phyloP scores from a whole-genome alignment of 192 early-diverging fungal genomes.

The Coemansia sp. region DNA sequence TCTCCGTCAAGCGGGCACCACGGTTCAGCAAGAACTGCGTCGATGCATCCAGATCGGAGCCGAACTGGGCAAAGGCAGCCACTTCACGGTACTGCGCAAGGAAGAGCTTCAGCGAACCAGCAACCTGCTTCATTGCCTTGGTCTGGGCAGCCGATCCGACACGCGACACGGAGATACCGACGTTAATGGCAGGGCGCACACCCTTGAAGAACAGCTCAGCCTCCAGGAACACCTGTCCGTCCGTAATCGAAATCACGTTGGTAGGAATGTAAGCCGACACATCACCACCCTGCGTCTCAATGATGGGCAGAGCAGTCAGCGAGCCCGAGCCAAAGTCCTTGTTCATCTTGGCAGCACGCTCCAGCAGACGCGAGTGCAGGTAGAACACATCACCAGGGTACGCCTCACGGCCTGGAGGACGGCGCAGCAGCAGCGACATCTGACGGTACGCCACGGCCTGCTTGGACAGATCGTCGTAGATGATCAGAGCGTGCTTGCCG shows the following conservation, averaged over 20 bases:
- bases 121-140: slow-evolving; percentile 99
- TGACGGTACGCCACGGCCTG: slow-evolving; percentile 99
- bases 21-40: slow-evolving; percentile 99
- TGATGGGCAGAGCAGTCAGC: slow-evolving; percentile 97
- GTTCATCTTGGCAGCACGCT: slow-evolving; percentile 99
- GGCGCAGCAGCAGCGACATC: slow-evolving; percentile 98
- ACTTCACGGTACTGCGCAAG: slow-evolving; percentile 99
- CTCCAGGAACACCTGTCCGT: slow-evolving; percentile 99
- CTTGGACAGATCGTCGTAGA: slow-evolving; percentile 99
- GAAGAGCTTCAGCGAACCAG: slow-evolving; percentile 99
- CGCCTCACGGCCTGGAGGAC: slow-evolving; percentile 99
- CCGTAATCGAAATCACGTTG: slow-evolving; percentile 99
- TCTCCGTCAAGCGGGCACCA: slow-evolving; percentile 98
- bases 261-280: slow-evolving; percentile 99
- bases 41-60: slow-evolving; percentile 99
- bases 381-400: slow-evolving; percentile 99
- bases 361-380: slow-evolving; percentile 97
- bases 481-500: slow-evolving; percentile 96
- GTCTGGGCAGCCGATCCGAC: slow-evolving; percentile 99
- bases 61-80: slow-evolving; percentile 99
- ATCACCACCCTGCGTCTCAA: slow-evolving; percentile 99
- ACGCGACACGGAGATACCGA: slow-evolving; percentile 99
- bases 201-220: slow-evolving; percentile 99
- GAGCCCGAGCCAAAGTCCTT: slow-evolving; percentile 92
- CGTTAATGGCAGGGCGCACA: slow-evolving; percentile 99